A percentile compares a stretch with the other conserved stretches of the same genome.
Conservation (phyloP, 768 basidiomycete species). For the Leccinum variicolor region DNA sequence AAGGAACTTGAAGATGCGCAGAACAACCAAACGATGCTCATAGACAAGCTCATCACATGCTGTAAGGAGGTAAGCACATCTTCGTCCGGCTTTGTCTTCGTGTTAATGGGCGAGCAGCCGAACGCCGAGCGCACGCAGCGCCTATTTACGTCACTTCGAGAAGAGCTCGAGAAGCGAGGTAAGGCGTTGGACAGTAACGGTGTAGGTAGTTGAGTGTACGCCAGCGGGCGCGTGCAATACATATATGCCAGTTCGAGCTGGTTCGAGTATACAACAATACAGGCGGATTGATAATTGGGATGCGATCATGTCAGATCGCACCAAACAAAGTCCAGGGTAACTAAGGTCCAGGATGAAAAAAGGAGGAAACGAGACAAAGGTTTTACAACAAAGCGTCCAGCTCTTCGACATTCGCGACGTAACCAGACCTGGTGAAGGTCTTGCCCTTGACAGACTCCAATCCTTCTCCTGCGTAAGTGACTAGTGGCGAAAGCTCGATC, state of each 20-base stretch:
- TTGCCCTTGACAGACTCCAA: slow-evolving; percentile 75
- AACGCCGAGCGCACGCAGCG: slow-evolving; percentile 82
- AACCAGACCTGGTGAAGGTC: slow-evolving; percentile 71
- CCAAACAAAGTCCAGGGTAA: not conserved
- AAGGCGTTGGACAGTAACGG: slow-evolving; percentile 43
- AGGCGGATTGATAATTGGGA: slow-evolving; percentile 1
- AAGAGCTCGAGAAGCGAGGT: slow-evolving; percentile 76
- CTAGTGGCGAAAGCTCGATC: slow-evolving; percentile 86
- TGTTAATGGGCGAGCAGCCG: slow-evolving; percentile 45
- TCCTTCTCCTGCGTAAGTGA: slow-evolving; percentile 92
- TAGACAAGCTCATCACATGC: slow-evolving; percentile 80
- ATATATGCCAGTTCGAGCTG: slow-evolving; percentile 12
- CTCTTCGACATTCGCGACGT: slow-evolving; percentile 62
- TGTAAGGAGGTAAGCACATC: slow-evolving; percentile 73
- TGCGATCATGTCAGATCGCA: not conserved
- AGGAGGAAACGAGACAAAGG: not conserved
- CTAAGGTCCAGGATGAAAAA: slow-evolving; percentile 1
- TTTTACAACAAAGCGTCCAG: slow-evolving; percentile 62
- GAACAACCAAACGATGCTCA: slow-evolving; percentile 71
- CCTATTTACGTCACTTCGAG: slow-evolving; percentile 73
- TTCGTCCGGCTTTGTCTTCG: not conserved
- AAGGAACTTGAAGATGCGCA: slow-evolving; percentile 81
- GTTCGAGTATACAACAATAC: slow-evolving; percentile 6
- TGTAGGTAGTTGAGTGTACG: slow-evolving; percentile 40
- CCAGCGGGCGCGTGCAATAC: slow-evolving; percentile 13